Evolutionary conservation across 73 alveolate genomes (phyloP), one percentile per base, ranked within the genome.

Genomic region (Paramecium tetraurelia): DNA sequence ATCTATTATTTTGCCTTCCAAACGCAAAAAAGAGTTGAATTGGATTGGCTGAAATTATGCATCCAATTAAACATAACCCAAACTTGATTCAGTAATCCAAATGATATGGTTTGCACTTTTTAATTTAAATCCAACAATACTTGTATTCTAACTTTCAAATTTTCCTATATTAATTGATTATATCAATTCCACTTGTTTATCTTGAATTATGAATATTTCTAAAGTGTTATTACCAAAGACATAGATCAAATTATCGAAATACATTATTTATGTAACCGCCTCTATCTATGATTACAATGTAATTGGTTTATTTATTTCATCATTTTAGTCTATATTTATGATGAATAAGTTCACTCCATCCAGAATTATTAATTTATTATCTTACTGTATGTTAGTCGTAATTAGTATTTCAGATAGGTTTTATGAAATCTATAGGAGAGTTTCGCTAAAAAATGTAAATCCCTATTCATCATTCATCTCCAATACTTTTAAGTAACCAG

Each of bases 401-500:
- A 75, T 75, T 24, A 38, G n/a, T 21, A 75, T 75, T 4, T 35
- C 87, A 4, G 57, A 75, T n/a, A 75, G 7, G 9, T 41, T 75
- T 35, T 38, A 38, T 21, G 46, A 38, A 0, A 38, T 29, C 4
- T 35, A 75, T 0, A 75, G 14, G 4, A 38, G 31, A 16, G 36
- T 75, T 75, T 75, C 68, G 35, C 58, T 75, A 75, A 41, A 16
- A 20, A 41, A 38, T 12, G 38, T 75, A 75, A 41, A 75, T 12
- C 68, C 87, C n/a, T 38, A 38, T 35, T 75, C 84, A 31, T 63
- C 84, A 63, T 38, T 75, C 68, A 75, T 35, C 46, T 75, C 68
- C 6, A 75, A 38, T 14, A 75, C 59, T 12, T 75, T 75, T 75
- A 75, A 75, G 14, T 75, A 75, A 29, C 87, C 87, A 29, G 87